phyloP scores from a whole-genome alignment of 306 rosid species.

The Prunus mira region DNA sequence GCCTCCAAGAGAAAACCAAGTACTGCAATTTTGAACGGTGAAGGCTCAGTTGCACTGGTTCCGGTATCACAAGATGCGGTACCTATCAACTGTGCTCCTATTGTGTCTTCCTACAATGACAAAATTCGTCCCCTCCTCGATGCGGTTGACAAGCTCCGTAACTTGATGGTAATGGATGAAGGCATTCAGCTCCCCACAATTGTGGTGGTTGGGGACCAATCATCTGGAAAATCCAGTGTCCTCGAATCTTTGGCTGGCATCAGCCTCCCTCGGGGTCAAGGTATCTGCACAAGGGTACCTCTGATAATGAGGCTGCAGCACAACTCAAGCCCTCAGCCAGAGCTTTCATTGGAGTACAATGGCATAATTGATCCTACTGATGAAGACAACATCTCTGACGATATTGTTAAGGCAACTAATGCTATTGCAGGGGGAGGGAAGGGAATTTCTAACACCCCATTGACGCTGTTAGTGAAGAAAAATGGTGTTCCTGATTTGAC shows the following conservation, averaged over 20 bases:
- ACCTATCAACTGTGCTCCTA: neutral
- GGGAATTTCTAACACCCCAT: neutral
- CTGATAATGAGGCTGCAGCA: constrained; percentile 3
- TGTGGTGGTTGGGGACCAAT: constrained; percentile 51
- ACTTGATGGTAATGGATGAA: constrained; percentile 37
- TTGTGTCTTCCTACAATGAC: neutral
- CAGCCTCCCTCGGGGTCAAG: constrained; percentile 11
- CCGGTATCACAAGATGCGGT: neutral
- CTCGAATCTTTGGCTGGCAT: constrained; percentile 50
- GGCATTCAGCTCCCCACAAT: constrained; percentile 52
- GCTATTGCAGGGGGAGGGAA: neutral
- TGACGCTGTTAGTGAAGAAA: neutral
- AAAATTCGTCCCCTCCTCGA: neutral
- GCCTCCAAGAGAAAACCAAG: neutral
- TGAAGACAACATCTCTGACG: neutral
- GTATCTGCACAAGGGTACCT: neutral
- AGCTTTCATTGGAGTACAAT: neutral
- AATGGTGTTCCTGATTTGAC: neutral
- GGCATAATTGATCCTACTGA: neutral
- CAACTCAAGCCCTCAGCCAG: neutral
- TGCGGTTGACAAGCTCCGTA: constrained; percentile 7
- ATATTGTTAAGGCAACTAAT: neutral
- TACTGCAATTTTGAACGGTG: neutral
- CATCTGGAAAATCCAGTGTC: constrained; percentile 43
- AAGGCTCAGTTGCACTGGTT: neutral